A percentile compares a stretch with the other conserved stretches of the same genome.
phyloP scores from a whole-genome alignment of 257 asterid genomes.

The Scutellaria barbata region DNA sequence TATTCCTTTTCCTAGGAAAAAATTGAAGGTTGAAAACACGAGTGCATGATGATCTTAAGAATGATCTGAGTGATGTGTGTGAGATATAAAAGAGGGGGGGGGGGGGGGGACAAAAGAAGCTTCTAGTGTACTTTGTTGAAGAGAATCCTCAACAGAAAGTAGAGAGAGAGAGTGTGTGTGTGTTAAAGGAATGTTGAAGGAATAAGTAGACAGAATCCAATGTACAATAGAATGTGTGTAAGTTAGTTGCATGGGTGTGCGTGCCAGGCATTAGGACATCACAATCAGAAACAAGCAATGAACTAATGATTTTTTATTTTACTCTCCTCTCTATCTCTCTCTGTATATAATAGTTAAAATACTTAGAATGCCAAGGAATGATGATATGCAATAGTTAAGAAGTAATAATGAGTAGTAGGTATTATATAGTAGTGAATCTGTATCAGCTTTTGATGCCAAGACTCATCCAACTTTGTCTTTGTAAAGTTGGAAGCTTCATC shows the following conservation, averaged over 20 bases:
- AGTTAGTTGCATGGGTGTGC: conserved; percentile 38
- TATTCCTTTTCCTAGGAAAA: not conserved
- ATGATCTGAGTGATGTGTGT: not conserved
- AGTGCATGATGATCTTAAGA: conserved; percentile 9
- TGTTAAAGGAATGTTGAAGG: not conserved
- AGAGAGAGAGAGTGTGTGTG: conserved; percentile 15
- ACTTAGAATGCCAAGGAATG: not conserved
- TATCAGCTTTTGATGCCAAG: conserved; percentile 37
- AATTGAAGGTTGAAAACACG: not conserved
- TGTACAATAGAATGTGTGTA: conserved; percentile 26
- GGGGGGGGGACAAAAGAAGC: conserved; percentile 42
- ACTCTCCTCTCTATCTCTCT: not conserved
- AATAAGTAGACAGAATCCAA: conserved; percentile 41
- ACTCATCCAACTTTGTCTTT: conserved; percentile 35
- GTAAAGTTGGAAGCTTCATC: conserved; percentile 68
- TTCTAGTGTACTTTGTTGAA: conserved; percentile 40
- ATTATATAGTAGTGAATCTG: conserved; percentile 33
- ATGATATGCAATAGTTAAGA: conserved; percentile 6
- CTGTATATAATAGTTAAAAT: not conserved
- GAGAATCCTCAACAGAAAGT: conserved; percentile 28
- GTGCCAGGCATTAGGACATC: conserved; percentile 39
- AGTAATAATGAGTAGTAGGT: conserved; percentile 27
- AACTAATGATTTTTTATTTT: not conserved
- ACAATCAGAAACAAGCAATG: not conserved
- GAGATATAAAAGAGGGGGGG: conserved; percentile 12